A percentile compares a stretch with the other conserved stretches of the same genome.
Evolutionary conservation across 257 asterid species (phyloP).

Genomic region (Avicennia marina): DNA sequence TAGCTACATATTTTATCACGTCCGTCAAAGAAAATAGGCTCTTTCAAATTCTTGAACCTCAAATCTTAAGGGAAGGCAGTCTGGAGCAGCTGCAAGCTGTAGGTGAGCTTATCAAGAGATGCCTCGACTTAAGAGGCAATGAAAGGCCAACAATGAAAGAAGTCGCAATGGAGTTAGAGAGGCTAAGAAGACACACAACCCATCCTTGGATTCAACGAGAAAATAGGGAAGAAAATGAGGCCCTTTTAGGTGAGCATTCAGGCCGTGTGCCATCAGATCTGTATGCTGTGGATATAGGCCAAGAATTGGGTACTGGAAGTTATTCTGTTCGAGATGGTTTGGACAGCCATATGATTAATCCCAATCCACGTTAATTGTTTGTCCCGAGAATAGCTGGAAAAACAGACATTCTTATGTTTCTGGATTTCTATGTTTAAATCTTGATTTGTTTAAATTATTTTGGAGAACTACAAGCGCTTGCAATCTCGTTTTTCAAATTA

Average conservation of each 20-base stretch:
- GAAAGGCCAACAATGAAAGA: not conserved
- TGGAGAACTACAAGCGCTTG: too few species aligned
- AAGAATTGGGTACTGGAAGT: constrained; percentile 16
- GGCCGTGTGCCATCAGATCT: constrained; percentile 19
- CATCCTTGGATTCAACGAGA: constrained; percentile 21
- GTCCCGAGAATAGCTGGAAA: too few species aligned
- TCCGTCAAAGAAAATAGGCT: constrained; percentile 29
- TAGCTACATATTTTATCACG: constrained; percentile 31
- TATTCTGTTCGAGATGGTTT: constrained; percentile 12
- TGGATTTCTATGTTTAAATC: not conserved
- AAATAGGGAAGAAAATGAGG: constrained; percentile 14
- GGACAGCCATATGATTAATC: constrained; percentile 12
- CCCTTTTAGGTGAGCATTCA: constrained; percentile 19
- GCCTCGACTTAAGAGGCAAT: constrained; percentile 26
- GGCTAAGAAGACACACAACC: constrained; percentile 14
- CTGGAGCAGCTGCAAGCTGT: constrained; percentile 26
- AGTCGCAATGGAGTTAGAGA: constrained; percentile 31
- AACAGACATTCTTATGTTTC: not conserved
- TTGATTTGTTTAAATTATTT: not conserved
- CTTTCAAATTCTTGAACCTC: constrained; percentile 30
- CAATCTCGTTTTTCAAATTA: too few species aligned
- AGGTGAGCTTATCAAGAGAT: constrained; percentile 41
- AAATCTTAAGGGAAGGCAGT: constrained; percentile 37
- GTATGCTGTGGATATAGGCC: not conserved
- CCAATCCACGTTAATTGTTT: constrained; percentile 22